A percentile compares a stretch with the other conserved stretches of the same genome.
These are phyloP conservation scores for Fraxinus albicans DNA, from an alignment of 305 asterid species.

Conservation along the genomic window DNA sequence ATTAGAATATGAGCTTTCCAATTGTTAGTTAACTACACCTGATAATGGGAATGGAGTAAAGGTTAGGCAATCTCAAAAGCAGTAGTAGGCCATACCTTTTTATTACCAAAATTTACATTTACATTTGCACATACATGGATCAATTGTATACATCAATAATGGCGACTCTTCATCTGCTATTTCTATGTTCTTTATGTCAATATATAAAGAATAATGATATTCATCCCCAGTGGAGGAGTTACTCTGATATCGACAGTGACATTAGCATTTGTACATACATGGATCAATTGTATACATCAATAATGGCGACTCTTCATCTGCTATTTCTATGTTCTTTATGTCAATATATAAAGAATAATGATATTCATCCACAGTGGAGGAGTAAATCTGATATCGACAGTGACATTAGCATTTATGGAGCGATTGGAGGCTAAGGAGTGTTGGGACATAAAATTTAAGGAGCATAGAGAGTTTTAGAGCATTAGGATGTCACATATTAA, in stretches of 20 bases:
- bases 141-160: constrained; percentile 26
- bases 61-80: constrained; percentile 40
- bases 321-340: too few species aligned
- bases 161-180: constrained; percentile 6
- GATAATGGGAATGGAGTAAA: constrained; percentile 39
- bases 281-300: too few species aligned
- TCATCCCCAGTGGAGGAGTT: too few species aligned
- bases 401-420: neutral
- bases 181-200: neutral
- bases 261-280: too few species aligned
- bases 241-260: too few species aligned
- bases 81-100: constrained; percentile 37
- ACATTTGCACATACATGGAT: constrained; percentile 11
- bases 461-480: neutral
- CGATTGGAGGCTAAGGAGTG: too few species aligned
- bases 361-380: too few species aligned
- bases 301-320: too few species aligned
- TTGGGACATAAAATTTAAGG: neutral
- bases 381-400: too few species aligned
- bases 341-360: too few species aligned
- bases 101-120: neutral
- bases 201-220: too few species aligned
- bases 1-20: constrained; percentile 18
- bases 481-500: neutral
- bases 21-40: constrained; percentile 24